Percentiles rank a stretch among this genome's conserved stretches.
Conservation (phyloP, 1,284 basidiomycete genomes). For the Ustilago curta region DNA sequence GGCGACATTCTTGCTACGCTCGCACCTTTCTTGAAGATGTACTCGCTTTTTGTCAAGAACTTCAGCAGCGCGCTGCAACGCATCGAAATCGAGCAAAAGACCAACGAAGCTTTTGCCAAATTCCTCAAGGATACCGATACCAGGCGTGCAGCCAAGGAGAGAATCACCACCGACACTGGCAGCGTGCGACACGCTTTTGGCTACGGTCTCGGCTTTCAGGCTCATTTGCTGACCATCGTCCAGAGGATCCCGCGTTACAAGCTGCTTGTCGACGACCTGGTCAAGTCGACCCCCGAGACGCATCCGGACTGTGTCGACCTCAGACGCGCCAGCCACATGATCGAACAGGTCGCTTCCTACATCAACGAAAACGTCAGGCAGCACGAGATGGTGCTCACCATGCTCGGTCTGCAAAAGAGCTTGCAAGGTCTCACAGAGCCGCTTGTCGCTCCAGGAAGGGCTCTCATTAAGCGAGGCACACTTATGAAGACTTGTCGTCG, state of each 20-base stretch:
- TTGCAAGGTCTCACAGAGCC: conserved; percentile 62
- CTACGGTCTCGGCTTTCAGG: conserved; percentile 65
- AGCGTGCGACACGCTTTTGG: conserved; percentile 44
- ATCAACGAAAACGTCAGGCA: conserved; percentile 68
- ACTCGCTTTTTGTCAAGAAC: conserved; percentile 68
- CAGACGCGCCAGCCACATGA: conserved; percentile 48
- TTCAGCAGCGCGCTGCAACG: conserved; percentile 64
- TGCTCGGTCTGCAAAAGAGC: conserved; percentile 64
- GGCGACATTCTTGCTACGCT: conserved; percentile 67
- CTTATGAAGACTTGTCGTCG: conserved; percentile 66
- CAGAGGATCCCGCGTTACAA: conserved; percentile 68
- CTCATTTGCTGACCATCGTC: conserved; percentile 66
- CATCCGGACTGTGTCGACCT: conserved; percentile 60
- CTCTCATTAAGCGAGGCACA: conserved; percentile 60
- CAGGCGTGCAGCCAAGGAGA: conserved; percentile 31
- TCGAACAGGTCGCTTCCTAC: conserved; percentile 63
- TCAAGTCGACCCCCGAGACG: conserved; percentile 57
- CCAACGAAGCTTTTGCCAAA: conserved; percentile 58
- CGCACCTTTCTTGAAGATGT: conserved; percentile 69
- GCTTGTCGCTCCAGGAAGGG: conserved; percentile 62
- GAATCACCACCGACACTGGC: conserved; percentile 16
- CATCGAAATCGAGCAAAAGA: conserved; percentile 62
- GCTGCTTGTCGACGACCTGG: conserved; percentile 62
- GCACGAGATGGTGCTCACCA: conserved; percentile 66
- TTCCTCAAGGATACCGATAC: conserved; percentile 63